Conservation (phyloP, 2,329 filamentous ascomycete species). For the Leptosphaerulina australis region DNA sequence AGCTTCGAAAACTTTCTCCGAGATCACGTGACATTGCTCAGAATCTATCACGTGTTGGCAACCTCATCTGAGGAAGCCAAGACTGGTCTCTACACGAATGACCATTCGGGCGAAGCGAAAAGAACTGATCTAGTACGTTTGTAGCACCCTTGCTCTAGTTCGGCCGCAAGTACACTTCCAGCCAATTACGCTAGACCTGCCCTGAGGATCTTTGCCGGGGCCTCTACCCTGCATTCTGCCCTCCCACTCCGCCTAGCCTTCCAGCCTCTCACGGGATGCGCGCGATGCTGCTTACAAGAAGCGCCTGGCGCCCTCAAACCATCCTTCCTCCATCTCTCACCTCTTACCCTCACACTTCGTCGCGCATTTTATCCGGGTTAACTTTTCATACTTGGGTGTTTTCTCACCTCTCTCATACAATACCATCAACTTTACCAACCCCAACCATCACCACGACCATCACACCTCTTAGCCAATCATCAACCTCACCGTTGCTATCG, state of each 20-base stretch:
- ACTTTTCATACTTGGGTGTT: conserved; percentile 13
- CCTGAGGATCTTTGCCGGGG: conserved; percentile 23
- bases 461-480: conserved; percentile 26
- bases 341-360: conserved; percentile 35
- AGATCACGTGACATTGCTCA: conserved; percentile 11
- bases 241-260: conserved; percentile 23
- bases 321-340: conserved; percentile 46
- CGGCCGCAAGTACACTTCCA: conserved; percentile 9
- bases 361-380: conserved; percentile 25
- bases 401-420: conserved; percentile 12
- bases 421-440: conserved; percentile 13
- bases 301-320: conserved; percentile 40
- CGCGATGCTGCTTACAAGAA: conserved; percentile 45
- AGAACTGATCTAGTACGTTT: conserved; percentile 3
- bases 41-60: neutral
- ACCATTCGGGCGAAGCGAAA: conserved; percentile 6
- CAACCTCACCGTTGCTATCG: conserved; percentile 35
- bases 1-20: conserved; percentile 8
- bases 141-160: conserved; percentile 6
- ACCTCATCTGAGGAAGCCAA: too few relatives aligned
- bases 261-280: conserved; percentile 45
- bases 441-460: conserved; percentile 19
- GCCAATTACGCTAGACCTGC: conserved; percentile 28
- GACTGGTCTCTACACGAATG: neutral
- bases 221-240: conserved; percentile 33